Conservation (phyloP, 192 early-diverging fungal species). For the Fimicolochytrium jonesii region DNA sequence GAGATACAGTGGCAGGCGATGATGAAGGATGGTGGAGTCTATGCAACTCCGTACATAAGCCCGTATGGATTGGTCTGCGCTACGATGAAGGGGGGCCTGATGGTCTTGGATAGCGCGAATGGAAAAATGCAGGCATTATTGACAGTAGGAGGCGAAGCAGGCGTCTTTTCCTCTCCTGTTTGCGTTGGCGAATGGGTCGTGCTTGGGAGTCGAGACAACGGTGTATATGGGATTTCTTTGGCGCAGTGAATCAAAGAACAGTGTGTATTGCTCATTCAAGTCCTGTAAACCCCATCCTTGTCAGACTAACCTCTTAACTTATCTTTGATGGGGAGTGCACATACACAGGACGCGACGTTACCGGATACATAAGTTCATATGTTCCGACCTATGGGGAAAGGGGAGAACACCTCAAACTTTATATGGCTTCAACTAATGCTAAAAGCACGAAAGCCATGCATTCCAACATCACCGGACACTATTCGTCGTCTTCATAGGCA, state of each 20-base stretch:
- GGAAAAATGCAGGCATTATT: not conserved
- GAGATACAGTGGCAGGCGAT: not conserved
- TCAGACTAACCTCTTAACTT: too few relatives aligned
- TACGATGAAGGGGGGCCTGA: not conserved
- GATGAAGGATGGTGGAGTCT: not conserved
- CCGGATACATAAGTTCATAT: too few relatives aligned
- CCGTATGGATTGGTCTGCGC: not conserved
- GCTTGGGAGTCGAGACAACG: not conserved
- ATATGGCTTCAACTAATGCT: too few relatives aligned
- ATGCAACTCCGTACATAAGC: not conserved
- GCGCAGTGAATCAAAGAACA: too few relatives aligned
- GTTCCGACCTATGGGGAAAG: too few relatives aligned
- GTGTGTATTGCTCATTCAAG: too few relatives aligned
- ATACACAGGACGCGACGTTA: too few relatives aligned
- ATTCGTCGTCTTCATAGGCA: slow-evolving; percentile 15
- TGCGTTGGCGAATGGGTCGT: not conserved
- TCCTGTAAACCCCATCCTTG: too few relatives aligned
- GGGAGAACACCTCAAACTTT: too few relatives aligned
- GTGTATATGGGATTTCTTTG: not conserved
- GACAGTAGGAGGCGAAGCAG: not conserved
- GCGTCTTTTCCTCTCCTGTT: not conserved
- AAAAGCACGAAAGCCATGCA: too few relatives aligned
- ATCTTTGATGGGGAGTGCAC: too few relatives aligned
- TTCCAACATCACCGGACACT: too few relatives aligned
- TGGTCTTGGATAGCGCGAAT: not conserved